Percentiles rank a stretch among this genome's conserved stretches.
phyloP scores from a whole-genome alignment of 2,329 filamentous ascomycete species.

The Diplocarpon mali region DNA sequence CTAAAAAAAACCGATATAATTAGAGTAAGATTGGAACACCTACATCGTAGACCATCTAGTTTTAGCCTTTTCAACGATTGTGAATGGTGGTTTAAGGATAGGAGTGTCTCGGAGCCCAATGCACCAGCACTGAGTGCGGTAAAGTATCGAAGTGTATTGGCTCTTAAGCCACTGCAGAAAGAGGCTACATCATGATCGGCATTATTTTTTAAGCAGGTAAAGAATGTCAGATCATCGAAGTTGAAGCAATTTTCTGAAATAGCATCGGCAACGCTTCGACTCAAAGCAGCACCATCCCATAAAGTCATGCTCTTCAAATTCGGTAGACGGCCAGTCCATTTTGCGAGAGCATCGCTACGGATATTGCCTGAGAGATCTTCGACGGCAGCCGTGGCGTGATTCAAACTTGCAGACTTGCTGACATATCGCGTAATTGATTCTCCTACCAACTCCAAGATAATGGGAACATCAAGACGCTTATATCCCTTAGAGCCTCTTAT shows the following conservation, averaged over 20 bases:
- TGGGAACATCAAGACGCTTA: slow-evolving; percentile 27
- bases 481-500: slow-evolving; percentile 16
- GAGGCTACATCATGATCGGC: slow-evolving; percentile 43
- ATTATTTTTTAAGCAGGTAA: slow-evolving; percentile 27
- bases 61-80: slow-evolving; percentile 43
- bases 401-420: slow-evolving; percentile 28
- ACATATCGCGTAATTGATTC: slow-evolving; percentile 45
- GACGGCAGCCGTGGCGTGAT: slow-evolving; percentile 39
- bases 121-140: slow-evolving; percentile 44
- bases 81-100: slow-evolving; percentile 40
- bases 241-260: slow-evolving; percentile 48
- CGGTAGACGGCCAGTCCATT: slow-evolving; percentile 48
- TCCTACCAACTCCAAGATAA: slow-evolving; percentile 38
- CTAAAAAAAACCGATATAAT: too few species aligned
- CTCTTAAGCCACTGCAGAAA: slow-evolving; percentile 45
- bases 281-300: slow-evolving; percentile 49
- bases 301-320: slow-evolving; percentile 48
- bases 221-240: slow-evolving; percentile 50
- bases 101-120: slow-evolving; percentile 43
- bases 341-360: slow-evolving; percentile 38
- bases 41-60: slow-evolving; percentile 34
- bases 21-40: too few species aligned
- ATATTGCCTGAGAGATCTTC: slow-evolving; percentile 47
- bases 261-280: slow-evolving; percentile 39
- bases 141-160: slow-evolving; percentile 47